phyloP scores from a whole-genome alignment of 352 stramenopile genomes.

The Achlya hypogyna region DNA sequence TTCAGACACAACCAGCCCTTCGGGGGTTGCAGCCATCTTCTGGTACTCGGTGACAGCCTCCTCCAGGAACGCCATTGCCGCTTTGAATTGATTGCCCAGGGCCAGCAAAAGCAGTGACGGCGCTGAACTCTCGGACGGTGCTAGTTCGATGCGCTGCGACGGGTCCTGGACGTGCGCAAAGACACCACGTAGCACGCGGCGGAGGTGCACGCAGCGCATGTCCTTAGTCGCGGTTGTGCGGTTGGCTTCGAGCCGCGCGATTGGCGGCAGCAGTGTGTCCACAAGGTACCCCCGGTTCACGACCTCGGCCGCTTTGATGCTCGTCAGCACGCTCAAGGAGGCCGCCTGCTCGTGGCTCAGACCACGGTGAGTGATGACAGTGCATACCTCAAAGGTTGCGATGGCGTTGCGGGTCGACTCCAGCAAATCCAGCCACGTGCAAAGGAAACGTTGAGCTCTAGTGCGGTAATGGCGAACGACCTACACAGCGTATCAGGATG shows the following conservation, averaged over 20 bases:
- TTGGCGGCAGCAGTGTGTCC: constrained; percentile 1
- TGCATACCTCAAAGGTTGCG: background rate
- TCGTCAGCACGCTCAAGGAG: background rate
- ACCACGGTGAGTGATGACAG: background rate
- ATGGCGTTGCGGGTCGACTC: too few species aligned
- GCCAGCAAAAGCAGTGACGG: constrained; percentile 1
- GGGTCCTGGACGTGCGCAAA: background rate
- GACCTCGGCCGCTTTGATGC: constrained; percentile 2
- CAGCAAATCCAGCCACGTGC: too few species aligned
- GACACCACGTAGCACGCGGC: background rate
- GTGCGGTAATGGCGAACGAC: too few species aligned
- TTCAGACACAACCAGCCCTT: too few species aligned
- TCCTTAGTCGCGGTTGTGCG: background rate
- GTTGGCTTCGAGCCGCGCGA: constrained; percentile 12
- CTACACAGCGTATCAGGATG: too few species aligned
- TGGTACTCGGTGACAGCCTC: too few species aligned
- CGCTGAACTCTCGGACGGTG: too few species aligned
- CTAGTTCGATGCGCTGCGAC: background rate
- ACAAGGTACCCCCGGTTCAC: constrained; percentile 4
- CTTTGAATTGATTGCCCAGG: constrained; percentile 1
- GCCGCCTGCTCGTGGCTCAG: too few species aligned
- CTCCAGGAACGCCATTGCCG: background rate
- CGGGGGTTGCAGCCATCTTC: too few species aligned
- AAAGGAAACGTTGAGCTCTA: too few species aligned
- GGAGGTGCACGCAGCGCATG: background rate